Base-by-base conservation (phyloP, 805 yeast species). In the Wickerhamomyces ciferrii region DNA sequence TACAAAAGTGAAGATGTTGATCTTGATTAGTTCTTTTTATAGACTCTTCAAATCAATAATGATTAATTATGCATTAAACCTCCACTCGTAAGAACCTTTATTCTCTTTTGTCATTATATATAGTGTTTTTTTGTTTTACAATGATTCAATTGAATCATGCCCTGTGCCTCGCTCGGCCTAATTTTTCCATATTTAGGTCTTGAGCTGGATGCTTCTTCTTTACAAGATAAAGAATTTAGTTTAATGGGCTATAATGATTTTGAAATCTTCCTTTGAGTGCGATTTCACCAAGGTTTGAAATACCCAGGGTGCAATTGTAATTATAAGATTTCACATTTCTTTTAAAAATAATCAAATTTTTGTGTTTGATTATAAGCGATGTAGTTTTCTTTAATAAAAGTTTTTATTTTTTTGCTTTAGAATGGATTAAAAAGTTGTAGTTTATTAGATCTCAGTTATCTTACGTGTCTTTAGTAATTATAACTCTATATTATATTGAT, bases 1-100 rank as follows among this genome's bases (percentile, higher is more conserved):
- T 94, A 94, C 67, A 85, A 86, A 65, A 79, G 83, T 44, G 90
- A 84, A 58, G 98, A 94, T 69, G 87, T 79, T 48, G 74, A 74
- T 56, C 68, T 84, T 51, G 81, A 73, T 47, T 72, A 65, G 47
- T 35, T 24, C 21, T 17, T 32, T n/a, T 18, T 18, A 18, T 18
- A 18, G 37, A 17, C 37, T 18, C 24, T 37, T 14, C 39, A 21
- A 20, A 20, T 37, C 39, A 37, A 37, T 21, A 21, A 20, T 21
- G 20, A 31, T 9, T 15, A 25, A 31, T 9, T 15, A 25, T 34
- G 37, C 39, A 37, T 37, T 7, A 14, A 14, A 21, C 10, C 24
- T 24, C 37, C 37, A 34, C 20, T 35, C n/a, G 23, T 19, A 27
- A 27, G 31, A 27, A 8, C 7, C 31, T 27, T 14, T 8, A 4